Evolutionary conservation across 768 basidiomycete species (phyloP).

Genomic region (Thelephora ganbajun): DNA sequence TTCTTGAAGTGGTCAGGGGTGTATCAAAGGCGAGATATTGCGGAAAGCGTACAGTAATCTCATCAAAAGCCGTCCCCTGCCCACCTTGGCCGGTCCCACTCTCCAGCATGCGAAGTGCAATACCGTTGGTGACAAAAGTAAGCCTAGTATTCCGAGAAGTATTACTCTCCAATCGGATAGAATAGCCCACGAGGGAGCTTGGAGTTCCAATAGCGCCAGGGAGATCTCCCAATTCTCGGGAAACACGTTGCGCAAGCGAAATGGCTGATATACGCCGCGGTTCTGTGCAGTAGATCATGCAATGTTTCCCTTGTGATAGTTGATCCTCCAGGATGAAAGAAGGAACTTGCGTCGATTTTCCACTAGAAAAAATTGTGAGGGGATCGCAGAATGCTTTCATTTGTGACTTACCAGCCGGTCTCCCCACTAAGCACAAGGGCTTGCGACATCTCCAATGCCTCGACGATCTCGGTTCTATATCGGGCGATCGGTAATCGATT

Average conservation of each 20-base stretch:
- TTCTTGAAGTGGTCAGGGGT: not conserved
- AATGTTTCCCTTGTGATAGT: slow-evolving; percentile 62
- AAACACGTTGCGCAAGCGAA: slow-evolving; percentile 90
- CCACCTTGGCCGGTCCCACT: slow-evolving; percentile 55
- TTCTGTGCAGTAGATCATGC: slow-evolving; percentile 92
- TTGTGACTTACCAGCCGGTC: slow-evolving; percentile 45
- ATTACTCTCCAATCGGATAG: slow-evolving; percentile 84
- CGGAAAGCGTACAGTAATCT: slow-evolving; percentile 62
- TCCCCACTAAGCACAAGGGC: slow-evolving; percentile 81
- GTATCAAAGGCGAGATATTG: slow-evolving; percentile 2
- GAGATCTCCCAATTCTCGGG: slow-evolving; percentile 81
- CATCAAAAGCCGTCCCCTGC: slow-evolving; percentile 76
- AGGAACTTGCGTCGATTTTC: slow-evolving; percentile 95
- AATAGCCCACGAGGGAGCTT: slow-evolving; percentile 82
- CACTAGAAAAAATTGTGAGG: slow-evolving; percentile 29
- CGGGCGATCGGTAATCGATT: slow-evolving; percentile 74
- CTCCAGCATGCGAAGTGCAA: slow-evolving; percentile 96
- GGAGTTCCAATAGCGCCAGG: slow-evolving; percentile 63
- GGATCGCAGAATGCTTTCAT: slow-evolving; percentile 1
- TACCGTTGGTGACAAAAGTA: slow-evolving; percentile 86
- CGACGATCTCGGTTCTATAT: slow-evolving; percentile 62
- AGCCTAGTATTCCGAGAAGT: slow-evolving; percentile 66
- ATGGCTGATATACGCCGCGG: slow-evolving; percentile 93
- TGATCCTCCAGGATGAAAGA: slow-evolving; percentile 88
- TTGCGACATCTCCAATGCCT: slow-evolving; percentile 58